Evolutionary conservation across 2,329 filamentous ascomycete species (phyloP), one percentile per base, ranked within the genome.

Genomic region (Aspergillus chevalieri): DNA sequence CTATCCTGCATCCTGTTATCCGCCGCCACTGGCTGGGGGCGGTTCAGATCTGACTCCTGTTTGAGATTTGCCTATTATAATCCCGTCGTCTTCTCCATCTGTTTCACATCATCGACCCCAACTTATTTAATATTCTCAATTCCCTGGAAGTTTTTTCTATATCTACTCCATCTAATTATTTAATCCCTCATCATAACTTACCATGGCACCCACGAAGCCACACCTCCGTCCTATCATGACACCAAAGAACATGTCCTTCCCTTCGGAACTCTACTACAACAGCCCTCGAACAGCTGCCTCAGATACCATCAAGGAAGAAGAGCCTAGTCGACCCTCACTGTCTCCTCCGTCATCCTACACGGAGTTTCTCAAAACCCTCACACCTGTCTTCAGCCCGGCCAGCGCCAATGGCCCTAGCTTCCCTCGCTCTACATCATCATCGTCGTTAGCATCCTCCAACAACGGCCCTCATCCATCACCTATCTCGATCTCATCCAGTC

Each of bases 301-400:
- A 12, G 48, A 48, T 15, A 28, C 43, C 9, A 44, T 17, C 43
- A 47, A 46, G 45, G 30, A 41, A 19, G 49, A 47, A 38, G 47
- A 49, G 33, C 36, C 43, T 21, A 55, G 46, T 49, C 51, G 55
- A 15, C 51, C 55, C 26, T 57, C 52, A 28, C 51, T 57, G 8
- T 49, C 51, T 38, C 55, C 55, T 34, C 55, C 55, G 21, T 46
- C 47, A 12, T 52, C 55, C 7, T 55, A 57, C 38, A 57, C 51
- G 39, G 53, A 57, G 36, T 57, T 57, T 43, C 51, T 57, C 15
- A 52, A 51, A 38, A 52, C 52, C 14, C 49, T 57, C 14, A 55
- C 50, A 26, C 55, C 55, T 5, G 47, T 36, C 14, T 57, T 52
- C 21, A 51, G 50, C 22, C 47, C 51, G 2, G 47, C 52, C 12